Percentiles rank a stretch among this genome's conserved stretches.
These are phyloP conservation scores for Acanthamoeba culbertsoni DNA, from an alignment of 208 protist genomes.

Conservation along the genomic window DNA sequence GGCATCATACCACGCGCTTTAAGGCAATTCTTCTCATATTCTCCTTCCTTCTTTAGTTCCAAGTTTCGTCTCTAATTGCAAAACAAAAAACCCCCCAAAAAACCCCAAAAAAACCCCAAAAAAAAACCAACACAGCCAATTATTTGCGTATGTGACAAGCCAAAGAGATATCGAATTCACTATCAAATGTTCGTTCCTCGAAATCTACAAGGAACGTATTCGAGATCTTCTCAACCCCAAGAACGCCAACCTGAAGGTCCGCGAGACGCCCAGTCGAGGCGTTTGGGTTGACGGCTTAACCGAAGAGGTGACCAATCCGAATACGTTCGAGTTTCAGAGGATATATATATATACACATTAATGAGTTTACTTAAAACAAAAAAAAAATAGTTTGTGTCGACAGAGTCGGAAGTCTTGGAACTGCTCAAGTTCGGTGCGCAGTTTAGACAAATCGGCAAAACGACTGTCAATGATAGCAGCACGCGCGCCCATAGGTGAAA, in stretches of 20 bases:
- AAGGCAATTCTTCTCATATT: neutral
- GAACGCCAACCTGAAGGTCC: constrained; percentile 85
- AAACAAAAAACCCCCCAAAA: neutral
- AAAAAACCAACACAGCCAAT: neutral
- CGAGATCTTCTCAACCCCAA: constrained; percentile 80
- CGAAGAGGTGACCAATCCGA: constrained; percentile 59
- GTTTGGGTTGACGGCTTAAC: constrained; percentile 92
- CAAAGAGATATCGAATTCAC: neutral
- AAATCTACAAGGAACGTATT: constrained; percentile 51
- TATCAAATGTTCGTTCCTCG: constrained; percentile 43
- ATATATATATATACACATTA: too few relatives aligned
- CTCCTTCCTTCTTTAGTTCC: neutral
- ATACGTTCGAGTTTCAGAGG: too few relatives aligned
- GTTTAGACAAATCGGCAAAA: neutral
- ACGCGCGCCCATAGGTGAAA: neutral
- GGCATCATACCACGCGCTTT: constrained; percentile 29
- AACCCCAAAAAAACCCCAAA: neutral
- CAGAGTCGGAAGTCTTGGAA: constrained; percentile 8
- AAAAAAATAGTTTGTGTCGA: neutral
- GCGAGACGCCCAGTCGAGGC: constrained; percentile 89
- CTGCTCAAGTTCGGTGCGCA: neutral
- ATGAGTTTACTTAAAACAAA: too few relatives aligned
- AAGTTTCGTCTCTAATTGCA: neutral
- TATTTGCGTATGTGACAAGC: constrained; percentile 15
- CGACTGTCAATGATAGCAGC: neutral